Evolutionary conservation across 2,329 filamentous ascomycete genomes (phyloP), one percentile per base, ranked within the genome.

Genomic region (Blumeria graminis): DNA sequence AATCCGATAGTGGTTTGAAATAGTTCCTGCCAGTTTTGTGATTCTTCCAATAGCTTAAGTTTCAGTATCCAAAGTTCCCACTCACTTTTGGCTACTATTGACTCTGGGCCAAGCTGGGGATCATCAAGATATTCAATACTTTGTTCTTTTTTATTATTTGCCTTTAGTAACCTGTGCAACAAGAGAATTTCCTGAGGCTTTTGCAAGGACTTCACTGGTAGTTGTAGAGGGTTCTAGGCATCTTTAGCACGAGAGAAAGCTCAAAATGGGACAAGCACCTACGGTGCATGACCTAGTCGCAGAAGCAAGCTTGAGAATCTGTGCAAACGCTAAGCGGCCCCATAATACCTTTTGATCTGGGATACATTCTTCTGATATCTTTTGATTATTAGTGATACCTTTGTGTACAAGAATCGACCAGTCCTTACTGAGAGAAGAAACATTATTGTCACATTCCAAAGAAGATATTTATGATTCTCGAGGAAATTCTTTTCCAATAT

Each of bases 41-140:
- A 56, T 41, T 60, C 48, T 55, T 61, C 58, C 56, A 67, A 56
- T 6, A 64, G 55, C 46, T 59, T 58, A 38, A 68, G 55, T 50
- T 63, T 65, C 16, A 63, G 58, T 56, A 62, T 65, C 63, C 64
- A 66, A 22, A 68, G 56, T 45, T 63, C 60, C 66, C 65, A 68
- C 38, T 66, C 65, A 8, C 65, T 63, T 56, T 67, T 67, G 6
- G 66, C 65, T 41, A 65, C 56, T 18, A 55, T 54, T 35, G 66
- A 67, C 45, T 64, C 62, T n/a, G 65, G 62, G 33, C 66, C 66
- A 46, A 67, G 59, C 38, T 62, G 57, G 33, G 58, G 57, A 57
- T 67, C 62, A 22, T 62, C 57, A 7, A 66, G 58, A 58, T 64
- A 65, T 6, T 63, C 61, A 14, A 67, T 56, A 28, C 59, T 59